phyloP scores from a whole-genome alignment of 768 basidiomycete species.

The Suillus occidentalis region DNA sequence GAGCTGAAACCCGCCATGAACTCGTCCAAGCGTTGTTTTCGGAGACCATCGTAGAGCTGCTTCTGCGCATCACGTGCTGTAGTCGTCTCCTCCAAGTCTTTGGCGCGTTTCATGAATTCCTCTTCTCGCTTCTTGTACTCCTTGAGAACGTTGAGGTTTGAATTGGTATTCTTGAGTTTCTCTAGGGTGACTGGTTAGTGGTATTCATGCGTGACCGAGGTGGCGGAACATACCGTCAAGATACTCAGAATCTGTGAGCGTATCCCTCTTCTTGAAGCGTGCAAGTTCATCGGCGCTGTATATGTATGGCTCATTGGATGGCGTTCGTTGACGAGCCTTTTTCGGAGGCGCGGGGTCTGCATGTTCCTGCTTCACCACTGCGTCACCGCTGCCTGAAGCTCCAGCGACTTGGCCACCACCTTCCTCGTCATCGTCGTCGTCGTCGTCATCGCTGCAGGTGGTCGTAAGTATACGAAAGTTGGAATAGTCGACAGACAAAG shows the following conservation, averaged over 20 bases:
- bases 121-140: slow-evolving; percentile 92
- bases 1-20: slow-evolving; percentile 95
- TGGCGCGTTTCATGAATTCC: slow-evolving; percentile 86
- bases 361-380: slow-evolving; percentile 31
- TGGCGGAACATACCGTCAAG: slow-evolving; percentile 68
- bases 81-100: slow-evolving; percentile 82
- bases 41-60: slow-evolving; percentile 75
- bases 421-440: slow-evolving; percentile 61
- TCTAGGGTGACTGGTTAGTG: slow-evolving; percentile 46
- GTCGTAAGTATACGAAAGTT: background rate
- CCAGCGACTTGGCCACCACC: slow-evolving; percentile 33
- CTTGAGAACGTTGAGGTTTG: slow-evolving; percentile 82
- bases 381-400: slow-evolving; percentile 32
- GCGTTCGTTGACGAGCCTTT: slow-evolving; percentile 36
- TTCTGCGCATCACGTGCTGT: slow-evolving; percentile 78
- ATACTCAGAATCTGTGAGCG: slow-evolving; percentile 74
- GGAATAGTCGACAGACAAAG: background rate
- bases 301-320: slow-evolving; percentile 62
- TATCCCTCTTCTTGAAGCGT: slow-evolving; percentile 67
- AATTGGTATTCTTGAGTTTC: slow-evolving; percentile 78
- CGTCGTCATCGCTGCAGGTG: slow-evolving; percentile 44
- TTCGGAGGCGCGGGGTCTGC: slow-evolving; percentile 15
- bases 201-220: slow-evolving; percentile 3
- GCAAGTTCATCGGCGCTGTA: slow-evolving; percentile 73
- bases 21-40: slow-evolving; percentile 88